Percentiles rank a stretch among this genome's conserved stretches.
Evolutionary conservation across 192 early-diverging fungal species (phyloP).

Genomic region (Geranomyces variabilis): DNA sequence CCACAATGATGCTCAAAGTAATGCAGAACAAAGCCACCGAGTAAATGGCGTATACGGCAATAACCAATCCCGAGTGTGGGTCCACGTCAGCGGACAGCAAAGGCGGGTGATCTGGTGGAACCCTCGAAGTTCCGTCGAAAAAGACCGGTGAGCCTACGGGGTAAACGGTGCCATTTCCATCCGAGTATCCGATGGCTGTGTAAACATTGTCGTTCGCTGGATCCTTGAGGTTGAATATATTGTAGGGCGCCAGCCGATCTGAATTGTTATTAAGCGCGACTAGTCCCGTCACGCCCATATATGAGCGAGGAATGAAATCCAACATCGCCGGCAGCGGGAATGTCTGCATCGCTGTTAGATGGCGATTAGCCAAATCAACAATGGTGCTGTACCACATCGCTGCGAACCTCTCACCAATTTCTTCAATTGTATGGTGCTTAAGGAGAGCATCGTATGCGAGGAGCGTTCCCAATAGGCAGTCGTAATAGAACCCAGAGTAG

Average conservation of each 20-base stretch:
- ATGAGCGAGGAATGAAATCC: slow-evolving; percentile 1
- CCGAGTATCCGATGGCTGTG: background rate
- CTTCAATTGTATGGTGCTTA: background rate
- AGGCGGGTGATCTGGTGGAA: slow-evolving; percentile 3
- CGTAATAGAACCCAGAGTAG: slow-evolving; percentile 13
- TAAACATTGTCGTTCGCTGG: slow-evolving; percentile 3
- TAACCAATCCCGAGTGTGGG: background rate
- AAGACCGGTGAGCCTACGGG: background rate
- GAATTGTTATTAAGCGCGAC: background rate
- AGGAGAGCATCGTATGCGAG: background rate
- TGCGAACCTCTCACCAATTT: background rate
- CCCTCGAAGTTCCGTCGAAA: slow-evolving; percentile 9
- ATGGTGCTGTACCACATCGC: too few species aligned
- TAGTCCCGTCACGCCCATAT: background rate
- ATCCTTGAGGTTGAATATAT: background rate
- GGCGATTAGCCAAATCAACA: too few species aligned
- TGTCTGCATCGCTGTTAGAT: background rate
- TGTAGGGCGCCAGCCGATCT: slow-evolving; percentile 1
- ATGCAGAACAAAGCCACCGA: background rate
- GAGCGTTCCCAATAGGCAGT: background rate
- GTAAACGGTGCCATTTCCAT: background rate
- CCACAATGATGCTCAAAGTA: background rate
- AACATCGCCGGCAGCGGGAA: background rate
- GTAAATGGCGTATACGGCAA: background rate
- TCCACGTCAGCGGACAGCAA: background rate